These are phyloP conservation scores for Aureobasidium mangrovei DNA, from an alignment of 2,329 filamentous ascomycete genomes.

Conservation along the genomic window DNA sequence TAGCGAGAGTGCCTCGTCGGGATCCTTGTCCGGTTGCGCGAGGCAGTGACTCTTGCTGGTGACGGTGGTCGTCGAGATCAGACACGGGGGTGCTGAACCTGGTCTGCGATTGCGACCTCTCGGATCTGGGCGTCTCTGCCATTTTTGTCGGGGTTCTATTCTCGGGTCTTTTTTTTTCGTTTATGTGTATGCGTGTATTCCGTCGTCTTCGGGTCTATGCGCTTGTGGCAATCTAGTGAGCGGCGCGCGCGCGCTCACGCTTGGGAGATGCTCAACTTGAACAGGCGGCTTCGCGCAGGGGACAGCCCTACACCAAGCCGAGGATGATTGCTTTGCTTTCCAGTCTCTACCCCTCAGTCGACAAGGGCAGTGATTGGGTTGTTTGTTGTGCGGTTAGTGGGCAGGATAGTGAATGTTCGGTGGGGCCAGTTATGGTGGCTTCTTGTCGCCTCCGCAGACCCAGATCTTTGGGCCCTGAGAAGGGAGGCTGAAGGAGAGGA, in stretches of 20 bases:
- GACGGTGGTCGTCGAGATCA: slow-evolving; percentile 80
- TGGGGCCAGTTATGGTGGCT: slow-evolving; percentile 79
- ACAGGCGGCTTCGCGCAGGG: slow-evolving; percentile 38
- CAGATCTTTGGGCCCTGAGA: slow-evolving; percentile 86
- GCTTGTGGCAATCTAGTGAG: slow-evolving; percentile 30
- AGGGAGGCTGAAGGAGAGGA: slow-evolving; percentile 72
- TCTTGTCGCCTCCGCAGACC: slow-evolving; percentile 92
- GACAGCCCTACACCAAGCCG: slow-evolving; percentile 37
- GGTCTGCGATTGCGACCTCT: slow-evolving; percentile 47
- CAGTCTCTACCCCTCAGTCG: slow-evolving; percentile 5
- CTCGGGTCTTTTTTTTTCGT: not conserved
- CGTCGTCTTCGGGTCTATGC: not conserved
- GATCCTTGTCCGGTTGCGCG: slow-evolving; percentile 37
- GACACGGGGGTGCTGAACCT: slow-evolving; percentile 67
- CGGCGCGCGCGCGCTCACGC: slow-evolving; percentile 48
- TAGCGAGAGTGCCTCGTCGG: slow-evolving; percentile 66
- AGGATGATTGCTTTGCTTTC: slow-evolving; percentile 4
- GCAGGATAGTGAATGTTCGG: slow-evolving; percentile 19
- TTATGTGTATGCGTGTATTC: not conserved
- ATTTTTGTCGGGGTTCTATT: slow-evolving; percentile 32
- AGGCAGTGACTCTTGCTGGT: slow-evolving; percentile 53
- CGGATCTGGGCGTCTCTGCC: slow-evolving; percentile 56
- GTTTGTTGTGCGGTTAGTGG: slow-evolving; percentile 20
- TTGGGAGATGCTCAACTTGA: slow-evolving; percentile 43
- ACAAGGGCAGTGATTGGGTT: slow-evolving; percentile 20